Base-by-base conservation (phyloP, 768 basidiomycete species). In the Lactarius indigo region DNA sequence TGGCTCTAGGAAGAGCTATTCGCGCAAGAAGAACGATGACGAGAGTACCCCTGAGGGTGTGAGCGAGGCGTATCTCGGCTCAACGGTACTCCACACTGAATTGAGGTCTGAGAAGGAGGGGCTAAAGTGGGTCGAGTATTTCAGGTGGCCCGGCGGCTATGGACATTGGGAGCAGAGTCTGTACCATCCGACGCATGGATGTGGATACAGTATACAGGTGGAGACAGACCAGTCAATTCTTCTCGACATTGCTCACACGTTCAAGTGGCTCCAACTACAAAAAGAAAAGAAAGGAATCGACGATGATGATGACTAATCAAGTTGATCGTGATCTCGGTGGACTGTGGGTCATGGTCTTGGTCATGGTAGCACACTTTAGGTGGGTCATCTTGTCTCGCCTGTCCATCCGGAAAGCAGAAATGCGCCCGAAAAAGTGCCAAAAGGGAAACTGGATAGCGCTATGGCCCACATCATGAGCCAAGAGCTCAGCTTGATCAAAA, bases 91-190 rank as follows among this genome's bases (percentile, higher is more conserved):
- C 44, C 39, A 28, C 20, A 17, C 20, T 41, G 52, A 33, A 12
- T 23, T 18, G 57, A 26, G 9, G 20, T 47, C 42, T 30, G n/a
- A 39, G 52, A 50, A 63, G 30, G 70, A 70, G n/a, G 63, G 65
- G 12, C 28, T n/a, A 59, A 61, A 62, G 50, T 62, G 68, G 17
- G 41, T 67, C 28, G 61, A 71, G 50, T 71, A 66, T 56, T 71
- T 71, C 65, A 71, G 64, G 70, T 44, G 66, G 39, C 69, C 69
- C 18, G 70, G 69, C 5, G 63, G 63, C n/a, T 71, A 71, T 50
- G 28, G 59, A 23, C 59, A 37, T 69, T 1, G 39, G 17, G 64
- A 69, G 59, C 68, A 71, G 64, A 64, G 64, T 12, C 68, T 71
- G 15, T 71, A 71, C 56, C 30, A 57, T 71, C 47, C 69, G 55